Conservation (phyloP, 1,284 basidiomycete genomes). For the Cutaneotrichosporon cyanovorans region DNA sequence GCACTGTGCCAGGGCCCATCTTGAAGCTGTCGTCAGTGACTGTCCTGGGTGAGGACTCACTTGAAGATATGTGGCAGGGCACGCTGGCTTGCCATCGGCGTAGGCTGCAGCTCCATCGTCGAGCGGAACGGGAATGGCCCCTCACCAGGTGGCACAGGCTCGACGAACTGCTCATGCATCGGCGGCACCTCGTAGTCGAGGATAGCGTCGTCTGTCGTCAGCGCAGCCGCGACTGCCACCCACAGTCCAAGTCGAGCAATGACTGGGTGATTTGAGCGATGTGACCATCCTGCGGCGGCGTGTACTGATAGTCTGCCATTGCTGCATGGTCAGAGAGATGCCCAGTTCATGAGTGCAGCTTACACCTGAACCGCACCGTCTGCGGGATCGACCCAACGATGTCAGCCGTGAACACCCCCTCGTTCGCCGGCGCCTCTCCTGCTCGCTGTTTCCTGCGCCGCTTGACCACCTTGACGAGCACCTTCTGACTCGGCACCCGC, state of each 20-base stretch:
- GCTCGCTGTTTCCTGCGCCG: slow-evolving; percentile 45
- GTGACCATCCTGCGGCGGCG: slow-evolving; percentile 63
- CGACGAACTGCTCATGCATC: slow-evolving; percentile 57
- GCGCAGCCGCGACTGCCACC: not conserved
- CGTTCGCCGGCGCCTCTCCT: slow-evolving; percentile 11
- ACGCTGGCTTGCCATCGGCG: slow-evolving; percentile 29
- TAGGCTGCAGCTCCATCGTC: slow-evolving; percentile 33
- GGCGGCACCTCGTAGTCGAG: slow-evolving; percentile 59
- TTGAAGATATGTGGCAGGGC: slow-evolving; percentile 27
- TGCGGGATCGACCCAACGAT: slow-evolving; percentile 68
- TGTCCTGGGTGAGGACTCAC: slow-evolving; percentile 5
- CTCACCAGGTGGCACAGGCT: slow-evolving; percentile 14
- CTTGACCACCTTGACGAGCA: slow-evolving; percentile 65
- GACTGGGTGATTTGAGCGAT: slow-evolving; percentile 60
- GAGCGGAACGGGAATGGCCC: slow-evolving; percentile 20
- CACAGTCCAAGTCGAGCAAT: slow-evolving; percentile 74
- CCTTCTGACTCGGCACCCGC: slow-evolving; percentile 63
- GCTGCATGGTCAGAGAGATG: no score
- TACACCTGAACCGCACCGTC: slow-evolving; percentile 83
- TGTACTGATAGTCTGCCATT: slow-evolving; percentile 86
- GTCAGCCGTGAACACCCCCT: slow-evolving; percentile 66
- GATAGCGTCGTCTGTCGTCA: slow-evolving; percentile 59
- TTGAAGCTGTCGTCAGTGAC: slow-evolving; percentile 21
- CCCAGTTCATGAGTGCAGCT: slow-evolving; percentile 35
- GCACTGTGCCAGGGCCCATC: slow-evolving; percentile 16